These are phyloP conservation scores for Botrytis galanthina DNA, from an alignment of 2,329 filamentous ascomycete genomes.

Conservation along the genomic window DNA sequence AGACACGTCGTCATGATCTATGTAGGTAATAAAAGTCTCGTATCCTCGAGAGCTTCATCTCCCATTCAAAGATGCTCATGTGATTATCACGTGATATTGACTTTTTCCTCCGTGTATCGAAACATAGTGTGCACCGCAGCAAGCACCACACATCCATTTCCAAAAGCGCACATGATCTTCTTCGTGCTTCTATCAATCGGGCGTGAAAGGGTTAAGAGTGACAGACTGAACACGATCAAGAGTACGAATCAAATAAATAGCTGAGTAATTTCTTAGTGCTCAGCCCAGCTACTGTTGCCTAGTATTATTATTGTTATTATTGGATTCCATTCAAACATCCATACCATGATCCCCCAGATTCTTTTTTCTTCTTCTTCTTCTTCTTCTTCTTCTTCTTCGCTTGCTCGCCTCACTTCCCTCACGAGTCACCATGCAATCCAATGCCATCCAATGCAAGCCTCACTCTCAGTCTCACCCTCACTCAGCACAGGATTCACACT, in stretches of 20 bases:
- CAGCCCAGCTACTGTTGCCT: not conserved
- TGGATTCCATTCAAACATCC: not conserved
- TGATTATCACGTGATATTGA: not conserved
- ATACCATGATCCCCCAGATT: not conserved
- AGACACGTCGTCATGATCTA: no score
- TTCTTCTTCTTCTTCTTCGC: not conserved
- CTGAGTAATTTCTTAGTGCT: not conserved
- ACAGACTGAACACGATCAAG: not conserved
- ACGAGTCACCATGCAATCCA: not conserved
- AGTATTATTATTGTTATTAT: no score
- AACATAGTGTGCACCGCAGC: not conserved
- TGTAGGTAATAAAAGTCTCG: no score
- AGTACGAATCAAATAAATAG: not conserved
- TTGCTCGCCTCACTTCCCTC: slow-evolving; percentile 19
- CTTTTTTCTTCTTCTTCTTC: not conserved
- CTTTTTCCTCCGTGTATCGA: not conserved
- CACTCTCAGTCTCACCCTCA: slow-evolving; percentile 7
- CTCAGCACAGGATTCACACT: not conserved
- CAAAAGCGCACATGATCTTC: not conserved
- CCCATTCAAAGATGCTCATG: not conserved
- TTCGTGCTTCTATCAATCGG: not conserved
- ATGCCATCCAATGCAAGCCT: not conserved
- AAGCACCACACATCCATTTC: not conserved
- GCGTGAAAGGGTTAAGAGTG: not conserved
- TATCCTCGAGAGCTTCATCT: not conserved